Evolutionary conservation across 345 rosid genomes (phyloP), one percentile per base, ranked within the genome.

Genomic region (Mangifera indica): DNA sequence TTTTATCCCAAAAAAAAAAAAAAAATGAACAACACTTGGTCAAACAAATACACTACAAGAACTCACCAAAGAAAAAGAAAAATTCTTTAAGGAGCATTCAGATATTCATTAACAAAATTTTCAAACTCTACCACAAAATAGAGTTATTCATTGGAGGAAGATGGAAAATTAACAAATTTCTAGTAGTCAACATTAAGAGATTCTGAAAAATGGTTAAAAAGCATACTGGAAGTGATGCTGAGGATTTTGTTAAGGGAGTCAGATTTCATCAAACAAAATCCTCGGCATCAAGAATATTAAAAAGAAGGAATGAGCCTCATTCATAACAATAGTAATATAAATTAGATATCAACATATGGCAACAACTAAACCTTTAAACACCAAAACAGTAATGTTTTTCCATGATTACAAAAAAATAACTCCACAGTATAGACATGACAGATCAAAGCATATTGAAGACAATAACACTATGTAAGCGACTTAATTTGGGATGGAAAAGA

Each of bases 401-500:
- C 5, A 12, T 55, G 15, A 22, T 37, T 15, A 24, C 7, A 14
- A 14, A 2, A 8, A 45, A 46, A 0, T 6, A 29, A 25, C 6
- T 46, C 22, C 32, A 1, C 21, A 46, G 9, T 7, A 25, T 7
- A 37, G 8, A 37, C 7, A 9, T 37, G 42, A 37, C 17, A 58
- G 20, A 69, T 58, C 49, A 53, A 54, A 67, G 32, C 49, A 67
- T 34, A n/a, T 34, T 20, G 14, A 53, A 53, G 26, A 53, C 13
- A 44, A 44, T n/a, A 52, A 69, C 24, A 11, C 14, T 24, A 46
- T 1, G 15, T 17, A 44, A 14, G 26, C 18, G 26, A 24, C 58
- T 25, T 37, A 24, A 24, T 48, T 15, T 25, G 48, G 22, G 45
- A 22, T 7, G 57, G 18, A 66, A 77, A 48, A 69, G 74, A 48